Evolutionary conservation across 306 rosid genomes (phyloP).

Genomic region (Cucurbita moschata): DNA sequence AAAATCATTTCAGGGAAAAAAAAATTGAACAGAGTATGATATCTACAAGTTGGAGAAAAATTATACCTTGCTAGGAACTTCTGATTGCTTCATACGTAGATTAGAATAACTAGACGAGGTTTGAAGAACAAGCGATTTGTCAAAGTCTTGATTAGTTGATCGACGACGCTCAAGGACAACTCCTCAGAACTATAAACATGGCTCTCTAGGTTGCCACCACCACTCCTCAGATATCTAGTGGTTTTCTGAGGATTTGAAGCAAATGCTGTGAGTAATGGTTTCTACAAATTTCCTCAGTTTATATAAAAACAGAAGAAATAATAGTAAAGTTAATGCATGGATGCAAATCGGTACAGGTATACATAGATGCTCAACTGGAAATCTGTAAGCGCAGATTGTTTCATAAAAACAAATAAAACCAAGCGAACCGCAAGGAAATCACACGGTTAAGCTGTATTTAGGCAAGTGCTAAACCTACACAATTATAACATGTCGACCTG

Average conservation of each 20-base stretch:
- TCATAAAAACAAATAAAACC: not conserved
- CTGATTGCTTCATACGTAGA: not conserved
- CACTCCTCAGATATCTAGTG: not conserved
- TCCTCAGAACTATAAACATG: not conserved
- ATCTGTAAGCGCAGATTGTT: not conserved
- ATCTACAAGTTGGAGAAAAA: not conserved
- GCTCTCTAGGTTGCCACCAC: not conserved
- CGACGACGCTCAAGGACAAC: not conserved
- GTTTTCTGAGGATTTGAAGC: slow-evolving; percentile 5
- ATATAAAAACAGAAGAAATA: not conserved
- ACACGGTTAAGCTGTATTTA: slow-evolving; percentile 2
- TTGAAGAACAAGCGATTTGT: slow-evolving; percentile 1
- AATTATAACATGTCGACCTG: not conserved
- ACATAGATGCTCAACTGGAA: slow-evolving; percentile 6
- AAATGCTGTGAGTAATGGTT: not conserved
- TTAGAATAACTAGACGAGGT: not conserved
- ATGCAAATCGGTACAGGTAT: not conserved
- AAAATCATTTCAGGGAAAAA: not conserved
- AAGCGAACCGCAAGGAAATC: not conserved
- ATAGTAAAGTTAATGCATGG: not conserved
- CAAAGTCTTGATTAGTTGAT: not conserved
- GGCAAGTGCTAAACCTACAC: slow-evolving; percentile 3
- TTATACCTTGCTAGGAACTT: slow-evolving; percentile 3
- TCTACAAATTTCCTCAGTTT: not conserved
- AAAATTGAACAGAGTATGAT: not conserved